These are phyloP conservation scores for Zymoseptoria passerinii DNA, from an alignment of 2,329 filamentous ascomycete genomes.

Conservation along the genomic window DNA sequence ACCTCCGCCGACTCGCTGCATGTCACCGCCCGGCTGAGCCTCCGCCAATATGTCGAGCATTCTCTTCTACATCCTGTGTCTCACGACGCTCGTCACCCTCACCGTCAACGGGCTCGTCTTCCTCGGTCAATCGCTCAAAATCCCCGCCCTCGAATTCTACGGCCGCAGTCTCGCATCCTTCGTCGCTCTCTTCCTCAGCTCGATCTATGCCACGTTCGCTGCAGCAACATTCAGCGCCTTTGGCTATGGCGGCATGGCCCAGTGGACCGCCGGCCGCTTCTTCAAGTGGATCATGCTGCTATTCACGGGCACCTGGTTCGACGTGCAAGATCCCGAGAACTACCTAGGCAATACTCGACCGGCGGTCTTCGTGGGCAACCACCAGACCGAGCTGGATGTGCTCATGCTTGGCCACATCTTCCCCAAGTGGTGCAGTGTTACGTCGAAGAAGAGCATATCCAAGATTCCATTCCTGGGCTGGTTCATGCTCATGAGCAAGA, in stretches of 20 bases:
- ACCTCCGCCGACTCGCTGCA: not conserved
- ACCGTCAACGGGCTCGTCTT: slow-evolving; percentile 31
- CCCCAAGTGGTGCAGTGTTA: slow-evolving; percentile 84
- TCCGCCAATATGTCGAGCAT: slow-evolving; percentile 15
- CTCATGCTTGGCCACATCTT: slow-evolving; percentile 84
- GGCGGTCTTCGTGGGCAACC: slow-evolving; percentile 86
- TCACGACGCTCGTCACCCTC: slow-evolving; percentile 22
- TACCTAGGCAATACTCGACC: slow-evolving; percentile 51
- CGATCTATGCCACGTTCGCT: slow-evolving; percentile 67
- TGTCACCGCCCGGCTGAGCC: not conserved
- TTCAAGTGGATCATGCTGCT: slow-evolving; percentile 74
- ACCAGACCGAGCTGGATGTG: slow-evolving; percentile 88
- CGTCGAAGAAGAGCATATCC: slow-evolving; percentile 78
- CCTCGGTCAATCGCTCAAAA: slow-evolving; percentile 24
- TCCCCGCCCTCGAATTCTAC: slow-evolving; percentile 48
- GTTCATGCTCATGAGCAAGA: slow-evolving; percentile 80
- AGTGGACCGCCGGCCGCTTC: slow-evolving; percentile 72
- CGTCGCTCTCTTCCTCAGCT: slow-evolving; percentile 33
- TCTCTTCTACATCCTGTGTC: slow-evolving; percentile 22
- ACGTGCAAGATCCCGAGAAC: slow-evolving; percentile 45
- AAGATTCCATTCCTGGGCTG: slow-evolving; percentile 78
- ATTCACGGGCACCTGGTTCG: slow-evolving; percentile 69
- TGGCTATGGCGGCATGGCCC: slow-evolving; percentile 67
- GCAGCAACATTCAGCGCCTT: slow-evolving; percentile 62
- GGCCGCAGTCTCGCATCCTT: slow-evolving; percentile 51